Base-by-base conservation (phyloP, 768 basidiomycete genomes). In the Tricholomella constricta region DNA sequence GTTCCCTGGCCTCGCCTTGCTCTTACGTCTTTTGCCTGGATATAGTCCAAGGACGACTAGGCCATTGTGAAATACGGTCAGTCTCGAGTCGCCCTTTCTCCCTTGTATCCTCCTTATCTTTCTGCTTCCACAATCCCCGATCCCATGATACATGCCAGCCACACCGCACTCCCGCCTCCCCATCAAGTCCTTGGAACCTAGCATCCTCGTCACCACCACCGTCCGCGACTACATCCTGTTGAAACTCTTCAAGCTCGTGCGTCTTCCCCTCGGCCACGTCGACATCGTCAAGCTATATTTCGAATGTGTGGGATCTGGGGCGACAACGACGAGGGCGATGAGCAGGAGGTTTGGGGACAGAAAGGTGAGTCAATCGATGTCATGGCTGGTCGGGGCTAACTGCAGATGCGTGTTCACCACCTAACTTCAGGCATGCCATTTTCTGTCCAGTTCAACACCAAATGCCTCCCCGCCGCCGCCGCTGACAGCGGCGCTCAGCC, bases 41-140 rank as follows among this genome's bases (percentile, higher is more conserved):
- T 98, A 72, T 94, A 91, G 80, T 73, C 81, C 64, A 95, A 94
- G 84, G 98, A 98, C 64, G 96, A 99, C 74, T 82, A 88, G 69
- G 93, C 93, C 1, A 91, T 96, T 23, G 78, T 99, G 63, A 99
- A 97, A 82, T 99, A 96, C 73, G 91, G 91, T 88, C 17, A 6
- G 41, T 45, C 23, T 37, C 37, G 54, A 15, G 19, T 42, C n/a
- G 31, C 17, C 31, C 26, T 25, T 29, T 12, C 35, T 5, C 22
- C 15, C n/a, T n/a, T n/a, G n/a, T 51, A 8, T 31, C 2, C 44
- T 64, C 10, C 32, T 52, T 52, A 46, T 58, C 14, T 38, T 51
- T 36, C 5, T 51, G 17, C 32, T 25, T 32, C n/a, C 20, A 17
- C 43, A 91, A 92, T 95, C 1, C 69, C 83, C 40, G 81, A 72